phyloP scores from a whole-genome alignment of 129 eudicot species.

The Tanacetum coccineum region DNA sequence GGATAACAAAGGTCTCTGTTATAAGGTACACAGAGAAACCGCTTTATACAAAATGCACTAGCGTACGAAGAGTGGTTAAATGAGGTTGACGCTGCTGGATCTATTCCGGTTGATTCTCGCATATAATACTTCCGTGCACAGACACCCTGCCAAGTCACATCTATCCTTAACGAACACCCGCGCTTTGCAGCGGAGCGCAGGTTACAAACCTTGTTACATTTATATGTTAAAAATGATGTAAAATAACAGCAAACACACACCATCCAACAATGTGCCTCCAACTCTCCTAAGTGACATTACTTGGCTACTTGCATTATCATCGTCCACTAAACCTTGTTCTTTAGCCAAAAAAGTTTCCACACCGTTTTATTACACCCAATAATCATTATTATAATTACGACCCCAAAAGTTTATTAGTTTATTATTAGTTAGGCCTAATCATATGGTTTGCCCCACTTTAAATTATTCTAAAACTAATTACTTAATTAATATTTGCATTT shows the following conservation, averaged over 20 bases:
- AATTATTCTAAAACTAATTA: background rate
- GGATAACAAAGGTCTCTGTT: too few species aligned
- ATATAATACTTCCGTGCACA: too few species aligned
- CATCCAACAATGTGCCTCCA: slow-evolving; percentile 16
- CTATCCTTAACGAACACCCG: too few species aligned
- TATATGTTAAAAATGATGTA: too few species aligned
- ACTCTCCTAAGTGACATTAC: slow-evolving; percentile 3
- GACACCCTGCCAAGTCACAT: too few species aligned
- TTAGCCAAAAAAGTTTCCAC: slow-evolving; percentile 25
- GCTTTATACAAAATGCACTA: too few species aligned
- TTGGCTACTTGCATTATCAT: slow-evolving; percentile 19
- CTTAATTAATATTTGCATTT: background rate
- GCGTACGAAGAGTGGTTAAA: too few species aligned
- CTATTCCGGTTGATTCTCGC: too few species aligned
- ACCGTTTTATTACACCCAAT: slow-evolving; percentile 13
- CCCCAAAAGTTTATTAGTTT: background rate
- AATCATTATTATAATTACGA: background rate
- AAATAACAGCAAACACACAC: background rate
- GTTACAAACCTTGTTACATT: too few species aligned
- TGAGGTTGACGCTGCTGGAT: too few species aligned
- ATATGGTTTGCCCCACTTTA: slow-evolving; percentile 23
- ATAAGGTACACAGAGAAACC: too few species aligned
- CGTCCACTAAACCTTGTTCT: slow-evolving; percentile 30
- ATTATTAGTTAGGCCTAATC: slow-evolving; percentile 22
- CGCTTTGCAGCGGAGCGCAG: too few species aligned